A percentile compares a stretch with the other conserved stretches of the same genome.
phyloP scores from a whole-genome alignment of 2,329 filamentous ascomycete genomes.

The Xylaria arbuscula region DNA sequence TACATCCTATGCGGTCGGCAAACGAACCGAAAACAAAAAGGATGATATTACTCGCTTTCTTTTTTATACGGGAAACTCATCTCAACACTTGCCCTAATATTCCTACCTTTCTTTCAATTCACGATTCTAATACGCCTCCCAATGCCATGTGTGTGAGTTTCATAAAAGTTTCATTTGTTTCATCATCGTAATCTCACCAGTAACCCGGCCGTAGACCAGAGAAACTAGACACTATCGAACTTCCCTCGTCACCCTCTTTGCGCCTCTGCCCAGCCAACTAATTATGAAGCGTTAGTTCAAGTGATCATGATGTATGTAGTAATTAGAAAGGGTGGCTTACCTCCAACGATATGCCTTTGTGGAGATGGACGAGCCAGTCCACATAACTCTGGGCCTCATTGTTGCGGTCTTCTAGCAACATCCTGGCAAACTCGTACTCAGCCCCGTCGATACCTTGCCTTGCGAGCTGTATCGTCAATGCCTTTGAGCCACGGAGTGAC shows the following conservation, averaged over 20 bases:
- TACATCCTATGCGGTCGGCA: conserved; percentile 1
- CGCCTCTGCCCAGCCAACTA: conserved; percentile 77
- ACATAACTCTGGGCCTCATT: conserved; percentile 98
- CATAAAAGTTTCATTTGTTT: conserved; percentile 25
- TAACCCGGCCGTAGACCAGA: conserved; percentile 69
- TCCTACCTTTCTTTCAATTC: conserved; percentile 33
- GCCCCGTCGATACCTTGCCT: conserved; percentile 93
- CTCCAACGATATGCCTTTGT: conserved; percentile 93
- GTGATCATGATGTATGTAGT: not conserved
- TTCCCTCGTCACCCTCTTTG: conserved; percentile 69
- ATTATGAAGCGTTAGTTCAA: conserved; percentile 25
- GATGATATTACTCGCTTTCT: conserved; percentile 8
- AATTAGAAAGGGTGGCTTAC: conserved; percentile 57
- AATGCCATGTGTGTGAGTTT: conserved; percentile 33
- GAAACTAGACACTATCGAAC: conserved; percentile 65
- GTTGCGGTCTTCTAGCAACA: conserved; percentile 93
- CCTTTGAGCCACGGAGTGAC: conserved; percentile 84
- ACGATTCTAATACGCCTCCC: conserved; percentile 38
- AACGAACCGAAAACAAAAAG: conserved; percentile 7
- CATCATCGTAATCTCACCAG: conserved; percentile 58
- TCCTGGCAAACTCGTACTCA: conserved; percentile 93
- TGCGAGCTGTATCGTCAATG: conserved; percentile 87
- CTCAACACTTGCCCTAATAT: conserved; percentile 21
- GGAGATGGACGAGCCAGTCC: conserved; percentile 96
- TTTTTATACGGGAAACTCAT: conserved; percentile 25